phyloP scores from a whole-genome alignment of 352 stramenopile species.

The Pythium inflatum region DNA sequence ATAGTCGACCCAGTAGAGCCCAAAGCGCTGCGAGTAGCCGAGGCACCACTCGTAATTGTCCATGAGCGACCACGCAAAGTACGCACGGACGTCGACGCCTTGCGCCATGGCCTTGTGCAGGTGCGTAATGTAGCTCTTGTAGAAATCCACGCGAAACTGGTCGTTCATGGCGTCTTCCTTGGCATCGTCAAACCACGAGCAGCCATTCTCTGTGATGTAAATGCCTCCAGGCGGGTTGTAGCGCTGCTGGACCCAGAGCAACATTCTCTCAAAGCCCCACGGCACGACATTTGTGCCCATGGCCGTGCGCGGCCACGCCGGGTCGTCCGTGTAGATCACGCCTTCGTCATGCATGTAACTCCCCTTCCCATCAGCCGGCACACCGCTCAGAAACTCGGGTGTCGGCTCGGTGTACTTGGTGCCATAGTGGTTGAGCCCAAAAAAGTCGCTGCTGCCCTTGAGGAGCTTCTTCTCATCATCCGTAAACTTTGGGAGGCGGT shows the following conservation, averaged over 20 bases:
- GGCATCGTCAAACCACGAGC: constrained; percentile 38
- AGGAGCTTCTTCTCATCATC: constrained; percentile 80
- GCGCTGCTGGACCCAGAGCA: constrained; percentile 83
- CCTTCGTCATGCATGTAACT: constrained; percentile 45
- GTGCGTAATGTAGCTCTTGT: constrained; percentile 67
- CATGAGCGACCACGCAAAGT: constrained; percentile 93
- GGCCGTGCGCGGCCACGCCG: constrained; percentile 52
- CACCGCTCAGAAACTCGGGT: constrained; percentile 48
- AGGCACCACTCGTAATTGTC: constrained; percentile 96
- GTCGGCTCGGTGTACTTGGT: constrained; percentile 57
- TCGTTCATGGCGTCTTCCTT: constrained; percentile 50
- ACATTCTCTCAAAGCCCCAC: constrained; percentile 84
- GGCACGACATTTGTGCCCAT: constrained; percentile 82
- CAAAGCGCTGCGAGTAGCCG: constrained; percentile 62
- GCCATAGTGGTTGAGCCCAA: constrained; percentile 96
- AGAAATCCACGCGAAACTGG: constrained; percentile 78
- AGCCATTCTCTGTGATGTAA: constrained; percentile 93
- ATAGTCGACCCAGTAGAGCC: constrained; percentile 54
- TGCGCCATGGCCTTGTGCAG: constrained; percentile 61
- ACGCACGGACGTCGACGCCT: constrained; percentile 72
- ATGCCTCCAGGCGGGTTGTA: constrained; percentile 82
- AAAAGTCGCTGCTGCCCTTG: constrained; percentile 88
- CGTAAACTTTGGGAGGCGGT: constrained; percentile 91
- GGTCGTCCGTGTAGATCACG: constrained; percentile 43
- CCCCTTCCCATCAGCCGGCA: constrained; percentile 26